Base-by-base conservation (phyloP, 495 filamentous ascomycete species). In the Talaromyces ruber region DNA sequence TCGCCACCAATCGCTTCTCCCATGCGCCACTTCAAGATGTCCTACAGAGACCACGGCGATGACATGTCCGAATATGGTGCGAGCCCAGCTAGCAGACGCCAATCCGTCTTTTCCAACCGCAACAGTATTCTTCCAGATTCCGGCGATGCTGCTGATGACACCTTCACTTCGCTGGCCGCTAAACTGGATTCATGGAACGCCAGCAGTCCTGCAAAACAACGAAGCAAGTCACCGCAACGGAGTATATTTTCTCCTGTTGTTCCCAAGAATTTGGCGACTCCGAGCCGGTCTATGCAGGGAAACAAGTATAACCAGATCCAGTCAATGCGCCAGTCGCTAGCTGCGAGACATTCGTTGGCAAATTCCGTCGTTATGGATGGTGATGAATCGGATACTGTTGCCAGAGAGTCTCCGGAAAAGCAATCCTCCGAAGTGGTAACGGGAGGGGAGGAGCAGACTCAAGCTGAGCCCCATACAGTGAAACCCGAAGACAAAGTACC, bases 121-220 rank as follows among this genome's bases (percentile, higher is more conserved):
- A 62, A 55, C 59, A 37, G 59, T 61, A 53, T 64, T 62, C 65
- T 30, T 62, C 64, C 32, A n/a, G 14, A 52, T 26, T 28, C 43
- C 11, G 32, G 28, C 37, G 60, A 21, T 29, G 65, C 56, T 34
- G 26, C 59, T 6, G 43, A 67, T 34, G 60, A 84, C 39, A 82
- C 82, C 16, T 86, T 89, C 54, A 87, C 86, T 3, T 82, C 86
- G 12, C 70, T 90, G 18, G 83, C 85, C 22, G 69, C 78, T 7
- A 81, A 87, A 62, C 70, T 91, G 6, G 80, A 73, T 61, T 71
- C 76, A 5, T 90, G 89, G 86, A 78, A 79, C 60, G 78, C 84
- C 51, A 76, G 66, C 43, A 81, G 77, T 37, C 75, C 82, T 2
- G 70, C 73, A 6, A 80, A 86, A 66, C 67, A 65, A 14, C 71